These are phyloP conservation scores for Cajanus cajan DNA, from an alignment of 306 rosid species.

Conservation along the genomic window DNA sequence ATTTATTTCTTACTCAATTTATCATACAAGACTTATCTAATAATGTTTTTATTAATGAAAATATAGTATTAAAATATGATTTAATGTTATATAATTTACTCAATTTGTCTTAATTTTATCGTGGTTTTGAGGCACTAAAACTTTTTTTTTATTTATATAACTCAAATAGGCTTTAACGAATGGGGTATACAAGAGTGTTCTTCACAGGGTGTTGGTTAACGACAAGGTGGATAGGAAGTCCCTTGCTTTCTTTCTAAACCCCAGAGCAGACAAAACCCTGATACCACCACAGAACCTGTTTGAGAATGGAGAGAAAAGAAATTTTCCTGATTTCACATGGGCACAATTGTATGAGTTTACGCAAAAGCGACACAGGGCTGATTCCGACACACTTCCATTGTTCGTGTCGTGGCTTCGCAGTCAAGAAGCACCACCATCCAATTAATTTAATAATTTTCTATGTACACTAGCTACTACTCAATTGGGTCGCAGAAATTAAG, in stretches of 20 bases:
- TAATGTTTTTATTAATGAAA: too few relatives aligned
- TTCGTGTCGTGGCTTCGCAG: constrained; percentile 32
- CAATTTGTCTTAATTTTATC: too few relatives aligned
- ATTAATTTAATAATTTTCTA: too few relatives aligned
- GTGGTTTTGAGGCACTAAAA: too few relatives aligned
- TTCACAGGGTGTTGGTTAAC: constrained; percentile 52
- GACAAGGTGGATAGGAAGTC: constrained; percentile 43
- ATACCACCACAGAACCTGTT: constrained; percentile 44
- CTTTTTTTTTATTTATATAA: neutral
- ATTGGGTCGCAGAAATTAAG: too few relatives aligned
- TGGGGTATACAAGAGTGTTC: constrained; percentile 58
- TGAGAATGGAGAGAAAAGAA: constrained; percentile 35
- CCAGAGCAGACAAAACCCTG: constrained; percentile 49
- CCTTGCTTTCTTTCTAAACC: constrained; percentile 39
- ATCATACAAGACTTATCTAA: too few relatives aligned
- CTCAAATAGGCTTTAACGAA: constrained; percentile 55
- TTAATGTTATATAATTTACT: too few relatives aligned
- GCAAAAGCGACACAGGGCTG: constrained; percentile 43
- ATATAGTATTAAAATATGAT: too few relatives aligned
- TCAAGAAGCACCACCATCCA: neutral
- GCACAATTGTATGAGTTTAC: constrained; percentile 40
- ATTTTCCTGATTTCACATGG: constrained; percentile 61
- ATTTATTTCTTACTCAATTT: too few relatives aligned
- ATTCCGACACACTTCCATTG: constrained; percentile 38
- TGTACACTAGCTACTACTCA: too few relatives aligned